These are phyloP conservation scores for Lodderomyces margitis DNA, from an alignment of 1,139 yeast species.

Conservation along the genomic window DNA sequence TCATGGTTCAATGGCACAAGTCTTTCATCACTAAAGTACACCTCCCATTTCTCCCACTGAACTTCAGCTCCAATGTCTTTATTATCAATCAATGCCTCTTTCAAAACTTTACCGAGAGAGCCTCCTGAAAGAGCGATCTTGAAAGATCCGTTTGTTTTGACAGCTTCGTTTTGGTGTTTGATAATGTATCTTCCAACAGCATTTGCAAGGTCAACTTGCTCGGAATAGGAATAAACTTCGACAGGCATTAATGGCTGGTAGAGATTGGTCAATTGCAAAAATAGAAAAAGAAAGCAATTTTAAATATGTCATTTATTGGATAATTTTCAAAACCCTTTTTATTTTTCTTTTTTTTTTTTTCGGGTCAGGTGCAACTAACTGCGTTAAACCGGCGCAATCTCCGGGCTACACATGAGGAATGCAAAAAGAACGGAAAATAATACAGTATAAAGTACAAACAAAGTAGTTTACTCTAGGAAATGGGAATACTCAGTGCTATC, in stretches of 20 bases:
- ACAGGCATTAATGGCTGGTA: constrained; percentile 26
- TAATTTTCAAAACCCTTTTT: not conserved
- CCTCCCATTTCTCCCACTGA: constrained; percentile 67
- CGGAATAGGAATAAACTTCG: constrained; percentile 50
- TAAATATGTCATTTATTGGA: not conserved
- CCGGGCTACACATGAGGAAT: not conserved
- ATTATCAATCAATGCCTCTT: constrained; percentile 66
- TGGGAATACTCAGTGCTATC: constrained; percentile 75
- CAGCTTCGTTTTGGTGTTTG: constrained; percentile 51
- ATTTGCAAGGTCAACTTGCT: constrained; percentile 56
- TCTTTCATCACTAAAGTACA: constrained; percentile 72
- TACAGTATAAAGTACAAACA: too few relatives aligned
- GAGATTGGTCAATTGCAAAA: not conserved
- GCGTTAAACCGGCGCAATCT: too few relatives aligned
- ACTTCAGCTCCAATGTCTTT: constrained; percentile 42
- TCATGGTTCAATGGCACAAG: constrained; percentile 64
- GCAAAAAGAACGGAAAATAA: not conserved
- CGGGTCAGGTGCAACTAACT: too few relatives aligned
- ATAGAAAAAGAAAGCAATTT: not conserved
- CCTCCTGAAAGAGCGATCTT: constrained; percentile 89
- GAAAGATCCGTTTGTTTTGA: constrained; percentile 40
- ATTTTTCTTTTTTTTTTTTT: not conserved
- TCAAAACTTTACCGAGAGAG: constrained; percentile 74
- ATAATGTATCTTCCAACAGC: constrained; percentile 57
- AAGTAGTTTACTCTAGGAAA: constrained; percentile 27